Conservation (phyloP, 2,329 filamentous ascomycete genomes). For the Cryphonectria nitschkei region DNA sequence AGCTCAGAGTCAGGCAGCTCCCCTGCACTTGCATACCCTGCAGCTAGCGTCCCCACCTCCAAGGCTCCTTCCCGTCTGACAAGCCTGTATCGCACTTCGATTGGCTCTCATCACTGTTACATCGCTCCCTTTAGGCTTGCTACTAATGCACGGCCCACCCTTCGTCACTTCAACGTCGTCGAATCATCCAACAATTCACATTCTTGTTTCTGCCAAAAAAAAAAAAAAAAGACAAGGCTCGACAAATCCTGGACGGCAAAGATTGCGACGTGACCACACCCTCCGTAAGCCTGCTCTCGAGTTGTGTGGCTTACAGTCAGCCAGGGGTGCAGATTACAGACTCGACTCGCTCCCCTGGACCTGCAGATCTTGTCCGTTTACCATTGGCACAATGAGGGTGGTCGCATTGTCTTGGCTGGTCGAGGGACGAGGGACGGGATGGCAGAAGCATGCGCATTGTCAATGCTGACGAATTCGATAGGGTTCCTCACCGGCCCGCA, state of each 20-base stretch:
- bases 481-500: constrained; percentile 20
- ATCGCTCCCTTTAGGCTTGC: constrained; percentile 16
- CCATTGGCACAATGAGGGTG: constrained; percentile 4
- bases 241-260: constrained; percentile 6
- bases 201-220: neutral
- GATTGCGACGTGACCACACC: constrained; percentile 20
- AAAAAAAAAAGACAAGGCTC: neutral
- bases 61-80: constrained; percentile 24
- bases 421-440: neutral
- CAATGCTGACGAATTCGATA: neutral
- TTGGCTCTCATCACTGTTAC: constrained; percentile 19
- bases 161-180: constrained; percentile 17
- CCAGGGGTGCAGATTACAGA: constrained; percentile 12
- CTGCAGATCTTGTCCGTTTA: constrained; percentile 13
- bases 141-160: constrained; percentile 21
- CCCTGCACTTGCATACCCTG: neutral
- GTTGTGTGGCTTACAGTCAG: constrained; percentile 1
- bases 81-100: constrained; percentile 17
- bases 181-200: constrained; percentile 13
- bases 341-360: constrained; percentile 13
- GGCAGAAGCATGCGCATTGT: neutral
- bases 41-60: neutral
- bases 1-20: neutral
- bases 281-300: neutral
- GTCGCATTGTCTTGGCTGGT: neutral